Percentiles rank a stretch among this genome's conserved stretches.
Evolutionary conservation across 805 yeast genomes (phyloP).

Genomic region (Saturnispora besseyi): DNA sequence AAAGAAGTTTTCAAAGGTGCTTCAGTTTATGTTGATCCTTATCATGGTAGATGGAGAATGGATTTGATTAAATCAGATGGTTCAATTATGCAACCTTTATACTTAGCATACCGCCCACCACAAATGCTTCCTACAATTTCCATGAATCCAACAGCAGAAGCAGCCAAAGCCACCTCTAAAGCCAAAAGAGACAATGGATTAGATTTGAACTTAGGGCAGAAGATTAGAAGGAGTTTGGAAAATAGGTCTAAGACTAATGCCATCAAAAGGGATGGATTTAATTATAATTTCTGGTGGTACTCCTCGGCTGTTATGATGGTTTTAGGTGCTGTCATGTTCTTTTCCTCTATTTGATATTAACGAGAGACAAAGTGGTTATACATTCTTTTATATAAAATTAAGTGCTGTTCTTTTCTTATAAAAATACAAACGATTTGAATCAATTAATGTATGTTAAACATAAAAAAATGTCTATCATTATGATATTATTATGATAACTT

Average conservation of each 20-base stretch:
- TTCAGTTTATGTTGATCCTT: slow-evolving; percentile 56
- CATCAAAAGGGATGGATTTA: slow-evolving; percentile 30
- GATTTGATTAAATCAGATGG: slow-evolving; percentile 75
- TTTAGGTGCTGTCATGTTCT: slow-evolving; percentile 25
- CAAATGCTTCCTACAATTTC: slow-evolving; percentile 92
- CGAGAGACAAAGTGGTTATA: background rate
- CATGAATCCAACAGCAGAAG: slow-evolving; percentile 65
- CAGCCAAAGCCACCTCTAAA: slow-evolving; percentile 13
- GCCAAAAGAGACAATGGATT: slow-evolving; percentile 12
- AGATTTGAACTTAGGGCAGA: slow-evolving; percentile 27
- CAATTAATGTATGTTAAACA: too few species aligned
- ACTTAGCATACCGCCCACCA: slow-evolving; percentile 88
- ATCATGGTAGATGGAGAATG: slow-evolving; percentile 76
- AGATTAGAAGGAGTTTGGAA: slow-evolving; percentile 66
- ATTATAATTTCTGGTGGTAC: slow-evolving; percentile 51
- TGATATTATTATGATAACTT: background rate
- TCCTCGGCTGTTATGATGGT: slow-evolving; percentile 34
- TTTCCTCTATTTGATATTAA: slow-evolving; percentile 6
- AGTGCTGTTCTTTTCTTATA: background rate
- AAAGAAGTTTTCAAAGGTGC: slow-evolving; percentile 49
- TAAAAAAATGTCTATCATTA: background rate
- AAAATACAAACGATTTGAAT: background rate
- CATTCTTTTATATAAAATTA: background rate
- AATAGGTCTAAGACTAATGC: slow-evolving; percentile 78
- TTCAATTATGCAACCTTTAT: slow-evolving; percentile 72